Percentiles rank a stretch among this genome's conserved stretches.
Conservation (phyloP, 306 rosid species). For the Fagus crenata region DNA sequence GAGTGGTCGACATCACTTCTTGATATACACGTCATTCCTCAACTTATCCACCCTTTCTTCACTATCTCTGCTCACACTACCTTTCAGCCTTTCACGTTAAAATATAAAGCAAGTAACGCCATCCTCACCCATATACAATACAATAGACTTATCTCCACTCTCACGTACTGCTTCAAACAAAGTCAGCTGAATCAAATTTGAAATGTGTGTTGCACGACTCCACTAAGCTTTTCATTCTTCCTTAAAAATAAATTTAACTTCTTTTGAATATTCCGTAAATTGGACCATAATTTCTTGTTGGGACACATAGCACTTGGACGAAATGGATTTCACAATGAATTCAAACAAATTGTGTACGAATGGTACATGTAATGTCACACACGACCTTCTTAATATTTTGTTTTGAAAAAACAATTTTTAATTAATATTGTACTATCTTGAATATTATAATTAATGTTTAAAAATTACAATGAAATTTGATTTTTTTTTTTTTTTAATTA, state of each 20-base stretch:
- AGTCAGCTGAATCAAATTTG: not conserved
- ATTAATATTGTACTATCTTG: no score
- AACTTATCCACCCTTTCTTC: conserved; percentile 16
- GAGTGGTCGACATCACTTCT: conserved; percentile 47
- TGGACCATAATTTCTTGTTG: not conserved
- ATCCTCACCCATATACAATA: not conserved
- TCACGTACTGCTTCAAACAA: not conserved
- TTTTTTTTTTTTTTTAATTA: no score
- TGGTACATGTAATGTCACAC: no score
- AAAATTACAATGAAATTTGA: no score
- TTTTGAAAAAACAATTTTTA: no score
- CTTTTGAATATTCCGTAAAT: not conserved
- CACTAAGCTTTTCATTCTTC: not conserved
- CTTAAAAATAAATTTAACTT: not conserved
- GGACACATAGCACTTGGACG: not conserved
- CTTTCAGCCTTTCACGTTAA: not conserved
- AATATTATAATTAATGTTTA: no score
- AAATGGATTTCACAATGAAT: not conserved
- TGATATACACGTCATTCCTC: conserved; percentile 41
- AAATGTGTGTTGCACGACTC: not conserved
- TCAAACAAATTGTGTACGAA: no score
- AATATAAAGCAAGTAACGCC: not conserved
- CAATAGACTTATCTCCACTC: not conserved
- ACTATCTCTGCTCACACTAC: not conserved
- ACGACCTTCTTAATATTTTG: no score